A percentile compares a stretch with the other conserved stretches of the same genome.
phyloP scores from a whole-genome alignment of 257 asterid species.

The Nicotiana sylvestris region DNA sequence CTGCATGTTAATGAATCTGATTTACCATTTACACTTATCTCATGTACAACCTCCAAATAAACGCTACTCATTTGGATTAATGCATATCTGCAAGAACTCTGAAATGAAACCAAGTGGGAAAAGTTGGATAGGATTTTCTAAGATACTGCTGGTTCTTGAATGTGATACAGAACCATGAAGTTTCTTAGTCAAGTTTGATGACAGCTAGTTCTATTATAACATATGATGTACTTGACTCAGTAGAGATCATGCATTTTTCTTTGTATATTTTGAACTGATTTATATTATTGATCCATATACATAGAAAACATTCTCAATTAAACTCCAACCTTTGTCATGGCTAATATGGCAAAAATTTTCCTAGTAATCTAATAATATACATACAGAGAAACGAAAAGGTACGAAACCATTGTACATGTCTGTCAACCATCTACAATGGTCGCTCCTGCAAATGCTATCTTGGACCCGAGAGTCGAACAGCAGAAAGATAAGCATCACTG shows the following conservation, averaged over 20 bases:
- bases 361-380: slow-evolving; percentile 29
- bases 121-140: no score
- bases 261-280: not conserved
- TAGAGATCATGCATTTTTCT: not conserved
- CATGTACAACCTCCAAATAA: no score
- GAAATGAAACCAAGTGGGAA: no score
- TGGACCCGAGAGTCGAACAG: slow-evolving; percentile 90
- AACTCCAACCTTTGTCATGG: slow-evolving; percentile 16
- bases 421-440: slow-evolving; percentile 15
- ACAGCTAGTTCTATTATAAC: not conserved
- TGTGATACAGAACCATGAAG: no score
- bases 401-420: not conserved
- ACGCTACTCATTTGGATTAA: no score
- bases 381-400: slow-evolving; percentile 8
- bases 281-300: slow-evolving; percentile 30
- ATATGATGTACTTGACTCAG: not conserved
- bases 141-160: no score
- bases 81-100: no score
- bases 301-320: slow-evolving; percentile 24
- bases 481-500: slow-evolving; percentile 74
- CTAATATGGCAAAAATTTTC: slow-evolving; percentile 35
- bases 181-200: no score
- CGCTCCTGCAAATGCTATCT: slow-evolving; percentile 43
- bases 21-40: no score
- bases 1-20: no score